Conservation (phyloP, 257 asterid species). For the Ballota nigra region DNA sequence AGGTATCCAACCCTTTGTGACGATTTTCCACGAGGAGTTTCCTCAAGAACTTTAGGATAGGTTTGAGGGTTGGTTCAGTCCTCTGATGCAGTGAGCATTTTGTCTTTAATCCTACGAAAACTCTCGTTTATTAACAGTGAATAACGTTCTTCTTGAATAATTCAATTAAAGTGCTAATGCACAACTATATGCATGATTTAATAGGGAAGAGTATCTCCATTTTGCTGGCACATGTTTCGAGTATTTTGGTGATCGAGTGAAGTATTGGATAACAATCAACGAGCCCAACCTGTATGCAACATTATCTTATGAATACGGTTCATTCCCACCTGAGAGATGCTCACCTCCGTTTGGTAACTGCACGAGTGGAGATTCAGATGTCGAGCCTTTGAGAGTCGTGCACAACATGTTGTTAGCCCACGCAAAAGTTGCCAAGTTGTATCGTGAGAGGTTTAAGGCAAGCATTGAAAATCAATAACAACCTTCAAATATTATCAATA, state of each 20-base stretch:
- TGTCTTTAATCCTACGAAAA: not conserved
- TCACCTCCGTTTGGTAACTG: conserved; percentile 80
- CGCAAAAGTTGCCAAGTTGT: conserved; percentile 63
- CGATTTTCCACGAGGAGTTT: conserved; percentile 65
- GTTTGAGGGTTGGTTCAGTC: conserved; percentile 73
- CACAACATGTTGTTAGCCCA: conserved; percentile 77
- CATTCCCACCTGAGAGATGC: conserved; percentile 62
- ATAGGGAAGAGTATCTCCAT: conserved; percentile 62
- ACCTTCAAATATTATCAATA: not conserved
- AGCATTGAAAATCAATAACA: conserved; percentile 9
- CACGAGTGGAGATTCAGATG: conserved; percentile 63
- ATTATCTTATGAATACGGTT: conserved; percentile 44
- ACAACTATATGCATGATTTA: not conserved
- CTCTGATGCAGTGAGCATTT: conserved; percentile 63
- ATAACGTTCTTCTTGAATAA: not conserved
- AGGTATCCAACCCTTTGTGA: conserved; percentile 80
- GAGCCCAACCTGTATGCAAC: conserved; percentile 59
- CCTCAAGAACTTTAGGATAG: conserved; percentile 75
- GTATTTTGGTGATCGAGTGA: conserved; percentile 63
- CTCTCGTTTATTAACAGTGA: not conserved
- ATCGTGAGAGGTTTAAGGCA: conserved; percentile 56
- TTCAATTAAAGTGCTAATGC: too few species aligned
- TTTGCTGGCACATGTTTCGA: conserved; percentile 59
- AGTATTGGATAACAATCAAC: conserved; percentile 64
- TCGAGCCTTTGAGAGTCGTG: conserved; percentile 58